Base-by-base conservation (phyloP, 2,329 filamentous ascomycete species). In the Colletotrichum sp. region DNA sequence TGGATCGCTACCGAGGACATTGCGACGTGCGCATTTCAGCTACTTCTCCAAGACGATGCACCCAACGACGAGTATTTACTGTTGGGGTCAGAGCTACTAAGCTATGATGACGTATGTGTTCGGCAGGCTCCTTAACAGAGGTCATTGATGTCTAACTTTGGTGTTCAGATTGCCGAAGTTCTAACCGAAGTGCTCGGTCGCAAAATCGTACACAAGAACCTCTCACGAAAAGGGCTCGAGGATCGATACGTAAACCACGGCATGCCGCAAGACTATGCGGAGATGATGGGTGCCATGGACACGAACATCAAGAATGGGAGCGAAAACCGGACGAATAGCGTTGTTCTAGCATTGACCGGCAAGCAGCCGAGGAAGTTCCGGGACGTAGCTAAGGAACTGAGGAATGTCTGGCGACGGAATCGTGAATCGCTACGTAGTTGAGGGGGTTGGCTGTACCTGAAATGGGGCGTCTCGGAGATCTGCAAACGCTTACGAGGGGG, bases 1-100 rank as follows among this genome's bases (percentile, higher is more conserved):
- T 88, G 86, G 78, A 80, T 89, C 7, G 84, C 84, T 16, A 83
- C 83, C 8, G 78, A 83, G 33, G 87, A 89, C 69, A 87, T 89
- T 65, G 86, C 87, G 1, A 83, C 82, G 6, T 84, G 87, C 3
- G 86, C 84, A 2, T 82, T 83, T 70, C 77, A 80, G 55, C 81
- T 83, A 2, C 78, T 89, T 55, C 85, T 82, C 9, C 81, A 83
- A 21, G 69, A 79, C 31, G 78, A 82, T 13, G 74, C 84, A 6
- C 83, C 84, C 16, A 86, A 88, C 72, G 83, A 79, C 1, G 85
- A 88, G 36, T 82, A 80, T 68, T 13, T 83, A 1, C 74, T 86
- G 15, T 66, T 84, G 3, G 83, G 85, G 1, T 80, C 83, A 1
- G 82, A 85, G 72, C 70, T 84, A 62, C 74, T 85, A 9, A 77